Evolutionary conservation across 2,329 filamentous ascomycete genomes (phyloP), one percentile per base, ranked within the genome.

Genomic region (Sporothrix inflata): DNA sequence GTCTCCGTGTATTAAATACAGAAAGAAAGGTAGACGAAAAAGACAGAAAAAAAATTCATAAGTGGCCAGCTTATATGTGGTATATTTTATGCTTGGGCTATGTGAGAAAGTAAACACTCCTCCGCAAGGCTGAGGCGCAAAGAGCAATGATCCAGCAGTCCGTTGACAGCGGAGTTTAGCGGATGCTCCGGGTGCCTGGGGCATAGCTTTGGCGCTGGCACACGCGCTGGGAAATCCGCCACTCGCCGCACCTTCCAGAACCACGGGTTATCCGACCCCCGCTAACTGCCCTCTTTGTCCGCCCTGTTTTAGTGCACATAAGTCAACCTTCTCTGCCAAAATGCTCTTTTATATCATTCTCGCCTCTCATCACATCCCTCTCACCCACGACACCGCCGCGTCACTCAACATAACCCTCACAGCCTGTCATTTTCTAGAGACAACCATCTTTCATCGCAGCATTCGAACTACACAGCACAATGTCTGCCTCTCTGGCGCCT

Each of bases 401-500:
- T 14, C n/a, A 27, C 65, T 38, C 63, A 34, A 8, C 19, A 24
- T 11, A 16, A 42, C 34, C 4, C 4, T 9, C 7, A 42, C 30
- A 9, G 9, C 21, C 34, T 55, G 11, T 19, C 19, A 1, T 16
- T 38, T 11, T 61, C 38, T 63, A 30, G 5, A 5, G 7, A 49
- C 7, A 9, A 16, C n/a, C 9, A 19, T 16, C 45, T 27, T 4
- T 24, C 16, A 21, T 34, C 21, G 38, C 14, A 63, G 19, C n/a
- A n/a, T 14, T 24, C 38, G 4, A 19, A 34, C 53, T 30, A 9
- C 0, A 42, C 7, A 38, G 24, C 45, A 69, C 11, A 14, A 98
- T 98, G 96, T 97, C 96, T 72, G 93, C 95, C 72, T 99, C 96
- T 68, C 87, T 99, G 77, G 94, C 95, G 67, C 92, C 94, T 27